Base-by-base conservation (phyloP, 164 flowering plant species). In the Macadamia integrifolia region DNA sequence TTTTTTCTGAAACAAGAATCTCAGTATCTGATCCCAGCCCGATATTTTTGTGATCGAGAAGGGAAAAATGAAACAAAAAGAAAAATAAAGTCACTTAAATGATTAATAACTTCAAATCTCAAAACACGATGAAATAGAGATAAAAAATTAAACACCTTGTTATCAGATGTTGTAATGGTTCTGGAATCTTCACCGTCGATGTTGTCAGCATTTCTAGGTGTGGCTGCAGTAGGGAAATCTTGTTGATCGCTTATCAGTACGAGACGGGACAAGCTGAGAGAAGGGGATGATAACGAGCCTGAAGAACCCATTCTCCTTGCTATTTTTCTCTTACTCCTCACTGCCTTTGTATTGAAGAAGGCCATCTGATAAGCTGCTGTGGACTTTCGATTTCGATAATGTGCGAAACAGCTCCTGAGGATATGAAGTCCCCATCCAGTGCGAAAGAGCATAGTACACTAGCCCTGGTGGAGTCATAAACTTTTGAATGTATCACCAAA, bases 281-380 rank as follows among this genome's bases (percentile, higher is more conserved):
- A 9, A 6, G 68, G 23, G 17, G 53, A 1, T 23, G 72, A 61
- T 14, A 61, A 42, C 3, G 66, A 29, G 28, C 13, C 9, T 30
- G 1, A 48, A 46, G 62, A 59, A 42, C 73, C 49, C 43, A 64
- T 58, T 15, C 48, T 69, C 40, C 69, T 71, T 14, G 64, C 69
- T 64, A 71, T 60, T 52, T 14, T 71, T 66, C 74, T 71, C 60
- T 66, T 66, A 55, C 44, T 67, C 44, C 66, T 66, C 42, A 69
- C 74, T 50, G 69, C 69, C 61, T 59, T 66, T 15, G 65, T 28
- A 60, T 30, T 8, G 55, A 60, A 35, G 40, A 35, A 35, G 40
- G 40, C 40, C 40, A 35, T 5, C 40, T 35, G 40, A 35, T 35
- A 5, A 35, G 5, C 40, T 35, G 40, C 40, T 40, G 74, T 61